Percentiles rank a stretch among this genome's conserved stretches.
phyloP scores from a whole-genome alignment of 495 filamentous ascomycete genomes.

The Aspergillus egyptiacus region DNA sequence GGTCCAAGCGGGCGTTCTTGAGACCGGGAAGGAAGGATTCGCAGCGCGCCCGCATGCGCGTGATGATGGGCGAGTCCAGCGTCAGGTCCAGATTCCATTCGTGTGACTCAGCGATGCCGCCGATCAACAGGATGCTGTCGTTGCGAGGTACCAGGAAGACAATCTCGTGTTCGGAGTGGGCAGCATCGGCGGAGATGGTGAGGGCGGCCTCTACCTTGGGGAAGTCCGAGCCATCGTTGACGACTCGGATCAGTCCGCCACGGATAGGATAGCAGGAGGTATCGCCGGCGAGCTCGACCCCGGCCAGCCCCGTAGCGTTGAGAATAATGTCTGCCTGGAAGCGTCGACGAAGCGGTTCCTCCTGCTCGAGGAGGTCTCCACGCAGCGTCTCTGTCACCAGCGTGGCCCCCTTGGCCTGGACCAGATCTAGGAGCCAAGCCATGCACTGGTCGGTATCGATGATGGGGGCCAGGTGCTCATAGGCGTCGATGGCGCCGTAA shows the following conservation, averaged over 20 bases:
- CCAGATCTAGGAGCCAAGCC: slow-evolving; percentile 38
- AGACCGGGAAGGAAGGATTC: slow-evolving; percentile 39
- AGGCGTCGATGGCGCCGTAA: slow-evolving; percentile 30
- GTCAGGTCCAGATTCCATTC: slow-evolving; percentile 38
- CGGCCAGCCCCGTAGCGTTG: slow-evolving; percentile 42
- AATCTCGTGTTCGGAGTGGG: slow-evolving; percentile 35
- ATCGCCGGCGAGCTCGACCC: slow-evolving; percentile 31
- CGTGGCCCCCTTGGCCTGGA: slow-evolving; percentile 40
- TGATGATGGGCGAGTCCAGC: slow-evolving; percentile 34
- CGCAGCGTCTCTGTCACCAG: slow-evolving; percentile 35
- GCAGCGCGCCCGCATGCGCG: slow-evolving; percentile 40
- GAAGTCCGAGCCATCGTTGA: slow-evolving; percentile 46
- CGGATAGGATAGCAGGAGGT: slow-evolving; percentile 37
- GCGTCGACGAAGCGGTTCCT: slow-evolving; percentile 27
- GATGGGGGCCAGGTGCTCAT: slow-evolving; percentile 41
- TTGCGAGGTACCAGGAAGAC: slow-evolving; percentile 48
- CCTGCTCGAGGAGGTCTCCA: slow-evolving; percentile 36
- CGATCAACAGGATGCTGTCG: slow-evolving; percentile 44
- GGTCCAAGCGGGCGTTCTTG: slow-evolving; percentile 38
- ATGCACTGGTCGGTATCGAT: slow-evolving; percentile 49
- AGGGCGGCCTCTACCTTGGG: slow-evolving; percentile 41
- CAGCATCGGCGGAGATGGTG: slow-evolving; percentile 24
- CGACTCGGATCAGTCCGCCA: slow-evolving; percentile 43
- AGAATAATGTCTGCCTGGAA: slow-evolving; percentile 43
- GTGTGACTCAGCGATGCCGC: slow-evolving; percentile 36